Evolutionary conservation across 805 yeast species (phyloP).

Genomic region (Pichia exigua): DNA sequence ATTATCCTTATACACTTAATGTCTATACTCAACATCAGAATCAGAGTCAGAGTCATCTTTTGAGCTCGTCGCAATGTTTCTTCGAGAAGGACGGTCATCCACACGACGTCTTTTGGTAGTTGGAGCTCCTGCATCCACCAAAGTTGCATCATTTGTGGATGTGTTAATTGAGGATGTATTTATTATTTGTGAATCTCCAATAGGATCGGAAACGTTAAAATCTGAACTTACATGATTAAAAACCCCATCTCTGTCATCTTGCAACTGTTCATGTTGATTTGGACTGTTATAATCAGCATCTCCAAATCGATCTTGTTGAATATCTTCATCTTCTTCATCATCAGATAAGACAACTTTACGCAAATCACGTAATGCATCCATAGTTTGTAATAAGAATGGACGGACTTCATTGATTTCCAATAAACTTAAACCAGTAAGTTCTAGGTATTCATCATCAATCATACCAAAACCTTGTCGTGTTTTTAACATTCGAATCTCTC

Average conservation of each 20-base stretch:
- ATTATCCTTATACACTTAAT: not conserved
- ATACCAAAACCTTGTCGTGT: constrained; percentile 71
- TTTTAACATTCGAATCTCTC: constrained; percentile 77
- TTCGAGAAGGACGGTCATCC: not conserved
- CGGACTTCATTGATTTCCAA: constrained; percentile 85
- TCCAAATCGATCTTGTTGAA: not conserved
- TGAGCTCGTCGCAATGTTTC: not conserved
- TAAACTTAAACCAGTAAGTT: constrained; percentile 71
- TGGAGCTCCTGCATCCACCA: not conserved
- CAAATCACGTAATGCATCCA: constrained; percentile 66
- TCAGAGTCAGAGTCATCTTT: not conserved
- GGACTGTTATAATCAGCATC: not conserved
- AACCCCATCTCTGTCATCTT: not conserved
- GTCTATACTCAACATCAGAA: not conserved
- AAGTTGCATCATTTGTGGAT: not conserved
- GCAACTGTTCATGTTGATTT: not conserved
- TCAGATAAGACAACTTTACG: constrained; percentile 28
- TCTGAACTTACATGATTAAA: not conserved
- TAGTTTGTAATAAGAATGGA: constrained; percentile 71
- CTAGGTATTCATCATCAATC: constrained; percentile 75
- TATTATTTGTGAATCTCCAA: not conserved
- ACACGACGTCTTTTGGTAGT: not conserved
- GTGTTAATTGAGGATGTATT: not conserved
- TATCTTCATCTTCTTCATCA: constrained; percentile 4
- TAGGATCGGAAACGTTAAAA: not conserved